These are phyloP conservation scores for Meripilus lineatus DNA, from an alignment of 1,284 basidiomycete species.

Conservation along the genomic window DNA sequence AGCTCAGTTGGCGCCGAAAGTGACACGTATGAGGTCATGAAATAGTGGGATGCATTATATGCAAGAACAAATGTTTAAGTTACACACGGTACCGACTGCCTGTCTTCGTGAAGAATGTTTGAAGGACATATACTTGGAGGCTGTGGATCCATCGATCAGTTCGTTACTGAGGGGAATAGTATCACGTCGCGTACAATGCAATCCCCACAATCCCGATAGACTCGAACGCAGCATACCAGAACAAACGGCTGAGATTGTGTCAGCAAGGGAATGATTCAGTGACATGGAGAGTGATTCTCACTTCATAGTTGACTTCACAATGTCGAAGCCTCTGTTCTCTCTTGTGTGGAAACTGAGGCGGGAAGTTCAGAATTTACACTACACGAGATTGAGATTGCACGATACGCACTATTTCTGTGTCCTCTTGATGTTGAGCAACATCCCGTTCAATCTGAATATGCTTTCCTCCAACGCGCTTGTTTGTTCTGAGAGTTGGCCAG, in stretches of 20 bases:
- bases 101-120: slow-evolving; percentile 90
- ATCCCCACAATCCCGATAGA: slow-evolving; percentile 73
- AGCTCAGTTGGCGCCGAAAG: no score
- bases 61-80: slow-evolving; percentile 10
- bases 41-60: no score
- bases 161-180: slow-evolving; percentile 5
- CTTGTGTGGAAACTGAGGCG: slow-evolving; percentile 69
- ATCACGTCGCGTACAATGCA: slow-evolving; percentile 63
- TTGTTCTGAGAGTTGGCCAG: slow-evolving; percentile 84
- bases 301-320: slow-evolving; percentile 78
- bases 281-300: slow-evolving; percentile 23
- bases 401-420: slow-evolving; percentile 84
- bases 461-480: slow-evolving; percentile 91
- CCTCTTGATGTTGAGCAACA: slow-evolving; percentile 83
- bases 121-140: slow-evolving; percentile 83
- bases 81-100: slow-evolving; percentile 83
- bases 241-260: slow-evolving; percentile 57
- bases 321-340: slow-evolving; percentile 77
- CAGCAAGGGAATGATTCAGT: slow-evolving; percentile 26
- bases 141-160: slow-evolving; percentile 37
- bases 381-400: neutral
- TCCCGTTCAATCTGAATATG: slow-evolving; percentile 82
- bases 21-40: no score
- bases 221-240: slow-evolving; percentile 87
- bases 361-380: slow-evolving; percentile 11